phyloP scores from a whole-genome alignment of 2,329 filamentous ascomycete genomes.

The Rhinocladiella similis region DNA sequence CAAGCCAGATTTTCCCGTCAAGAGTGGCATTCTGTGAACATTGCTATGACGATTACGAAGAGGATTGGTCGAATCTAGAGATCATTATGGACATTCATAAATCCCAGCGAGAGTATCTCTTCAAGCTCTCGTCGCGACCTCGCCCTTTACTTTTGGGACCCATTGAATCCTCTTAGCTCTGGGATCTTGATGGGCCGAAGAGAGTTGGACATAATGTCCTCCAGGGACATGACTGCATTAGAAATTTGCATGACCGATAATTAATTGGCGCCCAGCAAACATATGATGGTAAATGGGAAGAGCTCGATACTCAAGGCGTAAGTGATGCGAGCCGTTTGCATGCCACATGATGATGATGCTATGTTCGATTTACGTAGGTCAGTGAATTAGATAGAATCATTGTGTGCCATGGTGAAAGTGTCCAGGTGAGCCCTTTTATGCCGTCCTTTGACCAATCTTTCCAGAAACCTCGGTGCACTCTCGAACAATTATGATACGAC shows the following conservation, averaged over 20 bases:
- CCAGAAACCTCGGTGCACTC: constrained; percentile 21
- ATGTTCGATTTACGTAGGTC: too few species aligned
- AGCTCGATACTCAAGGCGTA: too few species aligned
- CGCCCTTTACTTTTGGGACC: neutral
- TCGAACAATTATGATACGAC: neutral
- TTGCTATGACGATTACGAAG: neutral
- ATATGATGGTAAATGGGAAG: too few species aligned
- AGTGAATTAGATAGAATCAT: constrained; percentile 22
- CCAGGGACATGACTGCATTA: too few species aligned
- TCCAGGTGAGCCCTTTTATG: constrained; percentile 24
- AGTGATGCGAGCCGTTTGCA: neutral
- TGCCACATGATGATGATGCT: constrained; percentile 15
- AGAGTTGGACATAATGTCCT: too few species aligned
- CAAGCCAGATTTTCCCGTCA: neutral
- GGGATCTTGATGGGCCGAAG: too few species aligned
- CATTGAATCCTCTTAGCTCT: neutral
- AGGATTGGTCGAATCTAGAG: neutral
- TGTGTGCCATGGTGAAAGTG: constrained; percentile 18
- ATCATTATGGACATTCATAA: neutral
- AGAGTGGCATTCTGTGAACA: neutral
- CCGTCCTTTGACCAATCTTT: constrained; percentile 21
- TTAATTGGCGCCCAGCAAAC: too few species aligned
- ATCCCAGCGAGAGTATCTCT: neutral
- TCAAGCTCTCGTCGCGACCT: neutral
- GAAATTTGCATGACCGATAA: too few species aligned